These are phyloP conservation scores for Tanozyma kutaoensis DNA, from an alignment of 805 yeast genomes.

Conservation along the genomic window DNA sequence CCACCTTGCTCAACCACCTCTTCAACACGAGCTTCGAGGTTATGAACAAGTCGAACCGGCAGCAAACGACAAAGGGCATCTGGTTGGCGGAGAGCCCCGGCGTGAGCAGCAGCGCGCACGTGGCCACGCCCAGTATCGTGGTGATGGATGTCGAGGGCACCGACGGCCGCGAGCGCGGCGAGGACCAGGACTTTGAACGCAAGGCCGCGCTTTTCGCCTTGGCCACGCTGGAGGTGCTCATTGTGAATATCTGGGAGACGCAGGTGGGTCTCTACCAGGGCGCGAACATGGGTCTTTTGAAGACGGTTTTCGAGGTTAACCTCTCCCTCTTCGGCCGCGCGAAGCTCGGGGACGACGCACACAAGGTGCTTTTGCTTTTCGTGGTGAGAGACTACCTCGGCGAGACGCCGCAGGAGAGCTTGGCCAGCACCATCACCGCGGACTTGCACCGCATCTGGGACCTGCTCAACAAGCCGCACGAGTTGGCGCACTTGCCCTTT, in stretches of 20 bases:
- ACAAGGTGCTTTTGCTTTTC: constrained; percentile 62
- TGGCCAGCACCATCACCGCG: constrained; percentile 51
- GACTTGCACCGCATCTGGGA: constrained; percentile 77
- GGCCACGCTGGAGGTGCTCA: constrained; percentile 80
- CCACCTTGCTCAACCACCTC: constrained; percentile 74
- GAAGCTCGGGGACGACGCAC: constrained; percentile 15
- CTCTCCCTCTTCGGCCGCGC: constrained; percentile 67
- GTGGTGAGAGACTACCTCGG: constrained; percentile 92
- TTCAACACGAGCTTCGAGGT: constrained; percentile 86
- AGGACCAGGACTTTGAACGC: constrained; percentile 95
- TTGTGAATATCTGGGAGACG: constrained; percentile 92
- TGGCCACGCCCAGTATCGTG: constrained; percentile 45
- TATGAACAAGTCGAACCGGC: constrained; percentile 78
- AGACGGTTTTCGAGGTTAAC: constrained; percentile 94
- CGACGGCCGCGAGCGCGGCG: constrained; percentile 96
- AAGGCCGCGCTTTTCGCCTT: constrained; percentile 92
- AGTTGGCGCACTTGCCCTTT: constrained; percentile 39
- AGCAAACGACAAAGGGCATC: constrained; percentile 58
- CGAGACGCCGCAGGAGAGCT: constrained; percentile 63
- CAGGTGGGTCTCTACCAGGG: constrained; percentile 97
- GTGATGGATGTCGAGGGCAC: constrained; percentile 99
- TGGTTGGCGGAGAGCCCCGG: constrained; percentile 30
- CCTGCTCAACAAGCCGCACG: constrained; percentile 59
- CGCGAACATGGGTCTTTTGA: constrained; percentile 89
- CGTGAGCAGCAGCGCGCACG: constrained; percentile 6